Conservation (phyloP, 805 yeast genomes). For the Starmerella lactis-condensi region DNA sequence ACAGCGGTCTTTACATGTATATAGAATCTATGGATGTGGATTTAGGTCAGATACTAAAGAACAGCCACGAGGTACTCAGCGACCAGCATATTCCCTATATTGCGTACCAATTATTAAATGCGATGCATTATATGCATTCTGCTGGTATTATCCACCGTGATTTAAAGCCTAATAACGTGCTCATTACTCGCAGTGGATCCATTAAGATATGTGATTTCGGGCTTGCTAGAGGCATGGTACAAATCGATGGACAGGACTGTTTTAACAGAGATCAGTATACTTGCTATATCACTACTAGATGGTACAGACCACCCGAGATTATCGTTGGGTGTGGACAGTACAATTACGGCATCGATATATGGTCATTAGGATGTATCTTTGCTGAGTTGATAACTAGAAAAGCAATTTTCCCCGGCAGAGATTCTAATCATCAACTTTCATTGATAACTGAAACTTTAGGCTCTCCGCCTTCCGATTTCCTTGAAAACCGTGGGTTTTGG, state of each 20-base stretch:
- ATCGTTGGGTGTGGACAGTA: slow-evolving; percentile 27
- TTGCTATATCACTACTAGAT: slow-evolving; percentile 72
- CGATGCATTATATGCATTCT: slow-evolving; percentile 72
- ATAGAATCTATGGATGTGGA: slow-evolving; percentile 76
- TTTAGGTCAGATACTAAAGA: slow-evolving; percentile 48
- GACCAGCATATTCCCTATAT: slow-evolving; percentile 66
- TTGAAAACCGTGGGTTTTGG: background rate
- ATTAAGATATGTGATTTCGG: slow-evolving; percentile 90
- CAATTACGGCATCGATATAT: slow-evolving; percentile 46
- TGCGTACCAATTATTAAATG: slow-evolving; percentile 67
- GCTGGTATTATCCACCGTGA: slow-evolving; percentile 89
- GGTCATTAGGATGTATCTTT: slow-evolving; percentile 87
- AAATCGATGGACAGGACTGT: background rate
- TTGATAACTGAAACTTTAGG: slow-evolving; percentile 58
- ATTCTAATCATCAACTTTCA: slow-evolving; percentile 49
- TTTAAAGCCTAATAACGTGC: slow-evolving; percentile 75
- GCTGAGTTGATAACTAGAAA: slow-evolving; percentile 67
- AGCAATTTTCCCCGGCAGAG: slow-evolving; percentile 64
- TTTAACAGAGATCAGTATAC: slow-evolving; percentile 21
- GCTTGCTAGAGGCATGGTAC: slow-evolving; percentile 53
- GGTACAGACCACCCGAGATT: slow-evolving; percentile 92
- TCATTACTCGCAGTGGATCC: slow-evolving; percentile 54
- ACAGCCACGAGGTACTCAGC: slow-evolving; percentile 48
- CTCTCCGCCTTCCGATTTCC: slow-evolving; percentile 31
- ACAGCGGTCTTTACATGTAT: slow-evolving; percentile 73